Evolutionary conservation across 768 basidiomycete species (phyloP).

Genomic region (Lentinula detonsa): DNA sequence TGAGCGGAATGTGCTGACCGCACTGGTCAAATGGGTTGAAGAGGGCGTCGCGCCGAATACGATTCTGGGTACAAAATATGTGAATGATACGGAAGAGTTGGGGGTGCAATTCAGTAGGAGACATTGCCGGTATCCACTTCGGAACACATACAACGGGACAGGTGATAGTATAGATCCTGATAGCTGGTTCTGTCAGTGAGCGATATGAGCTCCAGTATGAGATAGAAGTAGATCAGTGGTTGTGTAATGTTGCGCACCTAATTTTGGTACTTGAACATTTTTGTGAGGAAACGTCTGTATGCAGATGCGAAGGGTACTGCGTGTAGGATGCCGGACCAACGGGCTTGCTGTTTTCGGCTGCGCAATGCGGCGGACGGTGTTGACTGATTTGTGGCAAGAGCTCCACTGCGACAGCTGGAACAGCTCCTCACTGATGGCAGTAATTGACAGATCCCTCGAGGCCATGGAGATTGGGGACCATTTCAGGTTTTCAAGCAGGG

Average conservation of each 20-base stretch:
- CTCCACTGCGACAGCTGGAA: neutral
- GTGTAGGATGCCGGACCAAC: neutral
- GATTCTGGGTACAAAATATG: neutral
- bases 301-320: no score
- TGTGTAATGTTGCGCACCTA: no score
- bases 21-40: slow-evolving; percentile 4
- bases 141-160: neutral
- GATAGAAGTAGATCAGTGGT: no score
- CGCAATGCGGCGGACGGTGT: neutral
- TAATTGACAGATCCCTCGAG: neutral
- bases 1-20: neutral
- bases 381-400: neutral
- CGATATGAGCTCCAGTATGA: no score
- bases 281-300: no score
- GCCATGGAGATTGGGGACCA: neutral
- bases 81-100: neutral
- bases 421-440: neutral
- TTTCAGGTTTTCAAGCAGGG: neutral
- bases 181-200: neutral
- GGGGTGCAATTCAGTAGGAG: neutral
- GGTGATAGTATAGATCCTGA: neutral
- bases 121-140: neutral
- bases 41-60: neutral
- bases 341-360: neutral
- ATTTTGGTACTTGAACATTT: no score